Conservation (phyloP, 23 red algal genomes). For the Gracilaria vermiculophylla region DNA sequence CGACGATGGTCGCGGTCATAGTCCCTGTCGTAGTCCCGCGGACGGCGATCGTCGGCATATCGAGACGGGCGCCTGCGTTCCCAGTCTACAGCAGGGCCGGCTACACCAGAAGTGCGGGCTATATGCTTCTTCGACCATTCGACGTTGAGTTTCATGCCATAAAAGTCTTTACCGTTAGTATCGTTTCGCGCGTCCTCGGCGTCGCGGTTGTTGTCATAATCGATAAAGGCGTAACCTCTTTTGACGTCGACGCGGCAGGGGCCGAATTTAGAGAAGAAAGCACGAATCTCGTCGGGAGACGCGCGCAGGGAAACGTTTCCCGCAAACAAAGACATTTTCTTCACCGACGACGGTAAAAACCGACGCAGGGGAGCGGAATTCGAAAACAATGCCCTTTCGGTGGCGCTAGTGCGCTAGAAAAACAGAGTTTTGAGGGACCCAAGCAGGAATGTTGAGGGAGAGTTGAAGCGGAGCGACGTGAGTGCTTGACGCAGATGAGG, state of each 20-base stretch:
- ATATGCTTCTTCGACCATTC: constrained; percentile 67
- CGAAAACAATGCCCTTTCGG: not conserved
- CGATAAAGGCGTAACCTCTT: constrained; percentile 70
- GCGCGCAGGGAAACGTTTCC: constrained; percentile 70
- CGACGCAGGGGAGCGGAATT: not conserved
- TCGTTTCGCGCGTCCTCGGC: constrained; percentile 60
- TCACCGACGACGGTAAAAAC: not conserved
- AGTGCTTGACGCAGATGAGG: not conserved
- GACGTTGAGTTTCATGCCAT: constrained; percentile 64
- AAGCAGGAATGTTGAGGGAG: not conserved
- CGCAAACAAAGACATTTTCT: constrained; percentile 74
- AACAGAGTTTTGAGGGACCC: not conserved
- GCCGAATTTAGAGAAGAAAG: constrained; percentile 74
- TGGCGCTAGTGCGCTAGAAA: not conserved
- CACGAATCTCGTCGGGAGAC: constrained; percentile 50
- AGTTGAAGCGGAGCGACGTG: not conserved
- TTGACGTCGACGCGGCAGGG: constrained; percentile 72
- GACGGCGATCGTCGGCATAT: constrained; percentile 42
- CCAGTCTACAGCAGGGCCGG: constrained; percentile 13
- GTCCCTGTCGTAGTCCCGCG: constrained; percentile 52
- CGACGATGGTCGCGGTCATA: constrained; percentile 53
- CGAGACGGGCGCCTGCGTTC: constrained; percentile 26
- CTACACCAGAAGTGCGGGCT: constrained; percentile 29
- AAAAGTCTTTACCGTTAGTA: constrained; percentile 55
- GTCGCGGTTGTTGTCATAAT: constrained; percentile 64